Evolutionary conservation across 495 filamentous ascomycete species (phyloP), one percentile per base, ranked within the genome.

Genomic region (Neurospora sp.): DNA sequence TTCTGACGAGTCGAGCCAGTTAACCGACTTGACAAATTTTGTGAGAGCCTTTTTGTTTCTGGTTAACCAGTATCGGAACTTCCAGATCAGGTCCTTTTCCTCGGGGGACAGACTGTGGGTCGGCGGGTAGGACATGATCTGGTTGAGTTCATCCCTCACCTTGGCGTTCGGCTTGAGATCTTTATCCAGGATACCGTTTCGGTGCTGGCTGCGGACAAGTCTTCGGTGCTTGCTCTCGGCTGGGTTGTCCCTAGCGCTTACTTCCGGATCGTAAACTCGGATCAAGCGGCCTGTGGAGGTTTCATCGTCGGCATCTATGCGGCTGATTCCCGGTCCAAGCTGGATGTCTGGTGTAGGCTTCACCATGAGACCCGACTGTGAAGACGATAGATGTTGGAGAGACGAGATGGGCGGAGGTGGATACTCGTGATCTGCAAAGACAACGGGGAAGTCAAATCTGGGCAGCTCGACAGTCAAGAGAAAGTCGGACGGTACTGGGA

Each of bases 131-230:
- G 91, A 91, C 83, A 99, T 89, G 72, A 98, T 97, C 42, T 86
- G 83, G 79, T 97, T 97, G 27, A 99, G 83, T 75, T 97, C 93
- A 81, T 99, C 96, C 59, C 96, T 88, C 65, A 94, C 93, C 81
- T 97, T 96, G n/a, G 94, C 92, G 77, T 98, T 98, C 2, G 96
- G 96, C 78, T 95, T 97, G 71, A 97, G 82, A 76, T 99, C 96
- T 59, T 95, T 90, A 79, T 98, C 96, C 75, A 98, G 83, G 41
- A 94, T 91, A 16, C 94, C 94, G 70, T 94, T 96, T n/a, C 96
- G 89, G 78, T 97, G 93, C 69, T 85, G 83, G 77, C 93, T 96
- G 75, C 96, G 89, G 69, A 98, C 92, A 42, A 99, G 88, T 69
- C 94, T 85, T 22, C 96, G 89, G 77, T 99, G 96, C 80, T 98